These are phyloP conservation scores for Elsinoe fawcettii DNA, from an alignment of 2,329 filamentous ascomycete genomes.

Conservation along the genomic window DNA sequence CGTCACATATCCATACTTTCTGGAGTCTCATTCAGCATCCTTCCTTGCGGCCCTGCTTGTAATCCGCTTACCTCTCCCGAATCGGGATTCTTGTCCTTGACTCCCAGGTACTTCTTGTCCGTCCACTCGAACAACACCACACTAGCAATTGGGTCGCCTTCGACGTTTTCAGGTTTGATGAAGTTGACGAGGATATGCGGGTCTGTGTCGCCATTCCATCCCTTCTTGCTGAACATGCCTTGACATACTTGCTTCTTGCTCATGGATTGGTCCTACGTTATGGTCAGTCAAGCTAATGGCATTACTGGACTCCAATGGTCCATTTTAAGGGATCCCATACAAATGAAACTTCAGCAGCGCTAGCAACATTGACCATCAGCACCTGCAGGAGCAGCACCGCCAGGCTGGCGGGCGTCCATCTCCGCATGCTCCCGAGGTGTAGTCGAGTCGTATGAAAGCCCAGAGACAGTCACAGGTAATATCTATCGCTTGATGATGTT, in stretches of 20 bases:
- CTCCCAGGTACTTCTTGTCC: slow-evolving; percentile 71
- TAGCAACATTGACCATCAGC: slow-evolving; percentile 19
- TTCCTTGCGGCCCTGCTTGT: background rate
- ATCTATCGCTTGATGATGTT: background rate
- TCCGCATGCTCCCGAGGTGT: slow-evolving; percentile 23
- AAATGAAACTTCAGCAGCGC: slow-evolving; percentile 27
- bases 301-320: background rate
- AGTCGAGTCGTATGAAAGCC: background rate
- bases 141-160: slow-evolving; percentile 68
- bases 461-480: background rate
- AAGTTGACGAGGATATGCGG: slow-evolving; percentile 87
- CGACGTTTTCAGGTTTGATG: slow-evolving; percentile 47
- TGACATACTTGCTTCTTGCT: slow-evolving; percentile 74
- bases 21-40: slow-evolving; percentile 28
- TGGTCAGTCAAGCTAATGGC: background rate
- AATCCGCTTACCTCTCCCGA: slow-evolving; percentile 43
- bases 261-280: slow-evolving; percentile 58
- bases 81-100: slow-evolving; percentile 48
- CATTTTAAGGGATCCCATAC: slow-evolving; percentile 20
- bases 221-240: slow-evolving; percentile 88
- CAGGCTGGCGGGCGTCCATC: slow-evolving; percentile 22
- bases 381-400: slow-evolving; percentile 26
- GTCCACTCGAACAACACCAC: slow-evolving; percentile 91
- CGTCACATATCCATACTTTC: slow-evolving; percentile 68
- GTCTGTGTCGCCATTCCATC: slow-evolving; percentile 81